Evolutionary conservation across 495 filamentous ascomycete species (phyloP).

Genomic region (Lophiotrema nucula): DNA sequence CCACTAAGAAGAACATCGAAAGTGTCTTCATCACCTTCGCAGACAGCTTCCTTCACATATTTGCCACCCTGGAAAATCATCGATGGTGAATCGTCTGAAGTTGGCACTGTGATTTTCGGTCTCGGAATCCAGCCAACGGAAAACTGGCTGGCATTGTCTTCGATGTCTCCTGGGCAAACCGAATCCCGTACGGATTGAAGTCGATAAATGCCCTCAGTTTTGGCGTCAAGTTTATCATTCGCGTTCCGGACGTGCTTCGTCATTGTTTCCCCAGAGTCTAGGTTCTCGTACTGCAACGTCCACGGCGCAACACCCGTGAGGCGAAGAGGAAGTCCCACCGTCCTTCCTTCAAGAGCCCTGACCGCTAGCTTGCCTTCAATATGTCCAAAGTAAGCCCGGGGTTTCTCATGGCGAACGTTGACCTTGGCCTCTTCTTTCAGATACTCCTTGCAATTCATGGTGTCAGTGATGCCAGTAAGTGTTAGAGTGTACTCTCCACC

Average conservation of each 20-base stretch:
- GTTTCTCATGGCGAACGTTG: constrained; percentile 79
- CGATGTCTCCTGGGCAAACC: constrained; percentile 76
- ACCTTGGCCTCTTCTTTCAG: constrained; percentile 79
- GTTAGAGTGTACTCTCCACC: constrained; percentile 88
- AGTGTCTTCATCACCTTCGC: constrained; percentile 88
- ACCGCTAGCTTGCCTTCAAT: constrained; percentile 73
- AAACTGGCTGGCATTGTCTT: constrained; percentile 68
- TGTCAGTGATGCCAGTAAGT: constrained; percentile 80
- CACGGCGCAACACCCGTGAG: constrained; percentile 81
- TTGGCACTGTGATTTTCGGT: constrained; percentile 66
- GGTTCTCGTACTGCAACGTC: constrained; percentile 62
- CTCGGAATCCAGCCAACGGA: constrained; percentile 79
- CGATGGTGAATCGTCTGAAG: constrained; percentile 60
- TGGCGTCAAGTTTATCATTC: constrained; percentile 70
- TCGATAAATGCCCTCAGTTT: constrained; percentile 69
- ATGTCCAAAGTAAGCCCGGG: constrained; percentile 76
- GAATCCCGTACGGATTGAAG: constrained; percentile 73
- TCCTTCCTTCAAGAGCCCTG: constrained; percentile 71
- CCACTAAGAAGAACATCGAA: constrained; percentile 78
- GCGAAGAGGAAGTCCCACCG: constrained; percentile 72
- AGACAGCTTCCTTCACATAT: constrained; percentile 75
- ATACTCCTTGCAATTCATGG: constrained; percentile 77
- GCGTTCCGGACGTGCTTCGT: constrained; percentile 50
- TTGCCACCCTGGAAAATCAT: constrained; percentile 45
- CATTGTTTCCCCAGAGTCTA: constrained; percentile 12